Percentiles rank a stretch among this genome's conserved stretches.
Conservation (phyloP, 371 early-diverging fungal species). For the Apophysomyces sp. region DNA sequence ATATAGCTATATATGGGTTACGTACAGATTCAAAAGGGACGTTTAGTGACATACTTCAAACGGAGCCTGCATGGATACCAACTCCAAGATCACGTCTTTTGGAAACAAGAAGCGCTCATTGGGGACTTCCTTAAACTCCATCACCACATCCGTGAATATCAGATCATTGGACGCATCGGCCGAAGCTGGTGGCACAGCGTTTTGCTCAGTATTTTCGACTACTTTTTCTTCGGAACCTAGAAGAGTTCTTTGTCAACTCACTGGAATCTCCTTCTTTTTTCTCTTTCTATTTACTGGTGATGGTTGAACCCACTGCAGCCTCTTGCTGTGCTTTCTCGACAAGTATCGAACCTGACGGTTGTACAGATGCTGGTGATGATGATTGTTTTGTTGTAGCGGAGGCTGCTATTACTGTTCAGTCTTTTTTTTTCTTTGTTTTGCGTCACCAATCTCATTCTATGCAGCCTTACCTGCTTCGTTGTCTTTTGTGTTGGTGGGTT, state of each 20-base stretch:
- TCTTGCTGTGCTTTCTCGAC: not conserved
- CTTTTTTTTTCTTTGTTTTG: too few species aligned
- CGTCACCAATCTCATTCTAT: not conserved
- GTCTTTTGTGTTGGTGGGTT: not conserved
- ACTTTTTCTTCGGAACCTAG: not conserved
- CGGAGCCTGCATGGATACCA: constrained; percentile 6
- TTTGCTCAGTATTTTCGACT: not conserved
- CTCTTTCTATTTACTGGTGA: not conserved
- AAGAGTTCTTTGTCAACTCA: not conserved
- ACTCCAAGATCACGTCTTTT: constrained; percentile 31
- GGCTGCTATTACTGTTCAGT: not conserved
- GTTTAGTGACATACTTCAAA: constrained; percentile 16
- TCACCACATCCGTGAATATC: constrained; percentile 34
- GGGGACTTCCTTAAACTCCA: constrained; percentile 42
- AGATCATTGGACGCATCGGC: constrained; percentile 2
- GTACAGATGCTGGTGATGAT: not conserved
- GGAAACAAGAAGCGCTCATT: constrained; percentile 48
- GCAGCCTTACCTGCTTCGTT: not conserved
- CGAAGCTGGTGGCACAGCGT: not conserved
- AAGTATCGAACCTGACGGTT: not conserved
- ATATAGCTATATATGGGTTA: constrained; percentile 2
- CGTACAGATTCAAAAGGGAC: not conserved
- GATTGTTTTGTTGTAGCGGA: not conserved
- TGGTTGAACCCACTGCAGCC: not conserved
- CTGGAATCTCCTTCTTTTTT: not conserved